Base-by-base conservation (phyloP, 2,329 filamentous ascomycete genomes). In the Apiospora hydei region DNA sequence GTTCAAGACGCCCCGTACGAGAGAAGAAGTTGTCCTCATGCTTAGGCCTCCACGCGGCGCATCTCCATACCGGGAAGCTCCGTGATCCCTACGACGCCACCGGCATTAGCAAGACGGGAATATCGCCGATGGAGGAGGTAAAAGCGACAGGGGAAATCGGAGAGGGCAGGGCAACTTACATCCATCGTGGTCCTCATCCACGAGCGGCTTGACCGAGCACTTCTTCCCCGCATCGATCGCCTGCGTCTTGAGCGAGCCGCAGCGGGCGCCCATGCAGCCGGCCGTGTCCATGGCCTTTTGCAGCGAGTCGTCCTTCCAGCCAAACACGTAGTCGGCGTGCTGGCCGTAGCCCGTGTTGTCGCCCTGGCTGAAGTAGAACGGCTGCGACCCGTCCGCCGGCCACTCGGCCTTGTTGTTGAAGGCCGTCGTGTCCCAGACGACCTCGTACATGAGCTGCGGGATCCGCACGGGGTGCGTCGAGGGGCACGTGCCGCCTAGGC, bases 371-470 rank as follows among this genome's bases (percentile, higher is more conserved):
- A 77, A 79, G 57, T 79, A 75, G 53, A 80, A 80, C 4, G 78
- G 79, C 70, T 80, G 79, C 38, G 79, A 79, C 49, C 79, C 79
- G 67, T 80, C 79, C 34, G 77, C 74, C 14, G 78, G 78, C 78
- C 78, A 80, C 10, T 79, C n/a, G 21, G 72, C 72, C 69, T 72
- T 70, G 71, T 79, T 74, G 44, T 80, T 79, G 70, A 79, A 80
- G 6, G 73, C 72, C 44, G 73, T 74, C 7, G 78, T 79, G 70
- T 84, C 79, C 84, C 86, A 92, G 77, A 89, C 86, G 70, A 89
- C 86, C 79, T 91, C 89, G 75, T 84, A 89, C 83, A 92, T 91
- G 72, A 92, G 84, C 24, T 89, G 89, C 21, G 89, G 84, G 4
- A 90, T 81, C 74, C 87, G 88, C 1, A 86, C 84, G 0, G 88